Base-by-base conservation (phyloP, 139 green algal species). In the Coccomyxa sp. region DNA sequence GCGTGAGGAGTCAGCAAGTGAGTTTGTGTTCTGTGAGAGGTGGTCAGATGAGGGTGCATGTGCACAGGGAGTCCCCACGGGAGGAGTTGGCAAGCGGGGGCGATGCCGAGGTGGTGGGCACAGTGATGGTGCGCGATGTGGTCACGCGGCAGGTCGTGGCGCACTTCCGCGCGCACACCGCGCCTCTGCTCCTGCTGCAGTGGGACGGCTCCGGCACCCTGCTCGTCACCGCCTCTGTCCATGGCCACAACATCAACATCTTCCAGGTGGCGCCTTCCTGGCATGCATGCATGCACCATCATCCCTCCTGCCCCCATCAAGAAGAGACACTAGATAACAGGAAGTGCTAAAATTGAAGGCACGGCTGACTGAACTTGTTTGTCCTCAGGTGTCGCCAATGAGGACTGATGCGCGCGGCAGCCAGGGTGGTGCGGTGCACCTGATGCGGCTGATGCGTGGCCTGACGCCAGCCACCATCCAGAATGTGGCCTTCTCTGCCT, bases 401-500 rank as follows among this genome's bases (percentile, higher is more conserved):
- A 25, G 81, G 3, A 71, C 21, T 75, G 0, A 71, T 27, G 16
- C 51, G 59, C 13, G 68, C 51, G 30, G 80, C 9, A 28, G 63
- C 60, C 76, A 7, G 9, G 38, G 78, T 13, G 25, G 78, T 0
- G 78, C 78, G 58, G 57, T 82, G 78, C 78, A 82, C 66, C 80
- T 83, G 23, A 66, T 78, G 82, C 90, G 90, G 63, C 81, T 97
- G 75, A 83, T 92, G 31, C 90, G 91, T n/a, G 93, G 93, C 14
- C 58, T 97, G 25, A 92, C 93, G 16, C 91, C 92, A 7, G 89
- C 90, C 0, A 88, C 92, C 27, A 88, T 95, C 58, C 82, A 90
- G 81, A 87, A 86, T 75, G 79, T 94, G 31, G 85, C 89, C 4
- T 93, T 93, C 57, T 87, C 85, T 0, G 88, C 82, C 13, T 90